Base-by-base conservation (phyloP, 176 grass and related monocot species). In the Aegilops speltoides region DNA sequence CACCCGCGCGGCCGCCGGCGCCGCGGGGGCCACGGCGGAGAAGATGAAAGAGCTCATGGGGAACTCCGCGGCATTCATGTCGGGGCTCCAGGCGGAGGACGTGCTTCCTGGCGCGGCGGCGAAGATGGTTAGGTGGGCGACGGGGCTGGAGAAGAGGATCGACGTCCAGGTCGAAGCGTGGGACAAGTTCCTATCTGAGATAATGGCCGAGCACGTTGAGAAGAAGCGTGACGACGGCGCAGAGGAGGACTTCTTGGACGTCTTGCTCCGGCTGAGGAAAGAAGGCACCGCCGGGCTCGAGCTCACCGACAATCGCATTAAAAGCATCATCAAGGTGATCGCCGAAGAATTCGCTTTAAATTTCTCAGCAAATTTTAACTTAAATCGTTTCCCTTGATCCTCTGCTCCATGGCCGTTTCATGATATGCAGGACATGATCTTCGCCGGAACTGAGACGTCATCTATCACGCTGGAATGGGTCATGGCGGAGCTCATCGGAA, bases 401-500 rank as follows among this genome's bases (percentile, higher is more conserved):
- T 66, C 20, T 59, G 56, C 64, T 14, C 20, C 10, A n/a, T 62
- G 25, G 12, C 63, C 31, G 13, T 37, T 36, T 69, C 31, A 10
- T 16, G n/a, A 7, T 29, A 10, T 28, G 5, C 36, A 80, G 78
- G 78, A 80, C 15, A 24, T 80, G 14, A 80, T 80, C 14, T 37
- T 14, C 5, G 59, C 59, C 9, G 78, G 59, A 8, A 80, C 59
- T 5, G 59, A 64, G 10, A 79, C 57, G 20, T 79, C 57, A 2
- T 64, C 60, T n/a, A 36, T 79, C 33, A 79, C 77, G 13, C 77
- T 79, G 50, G 50, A 78, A 23, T 60, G 76, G 73, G 29, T 61
- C 65, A 93, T 96, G 91, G 82, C 91, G 10, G 94, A 93, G 82
- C 82, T 93, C 38, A 31, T 81, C 4, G 64, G 60, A 10, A 89